phyloP scores from a whole-genome alignment of 106 monocot species.

The Vanilla planifolia region DNA sequence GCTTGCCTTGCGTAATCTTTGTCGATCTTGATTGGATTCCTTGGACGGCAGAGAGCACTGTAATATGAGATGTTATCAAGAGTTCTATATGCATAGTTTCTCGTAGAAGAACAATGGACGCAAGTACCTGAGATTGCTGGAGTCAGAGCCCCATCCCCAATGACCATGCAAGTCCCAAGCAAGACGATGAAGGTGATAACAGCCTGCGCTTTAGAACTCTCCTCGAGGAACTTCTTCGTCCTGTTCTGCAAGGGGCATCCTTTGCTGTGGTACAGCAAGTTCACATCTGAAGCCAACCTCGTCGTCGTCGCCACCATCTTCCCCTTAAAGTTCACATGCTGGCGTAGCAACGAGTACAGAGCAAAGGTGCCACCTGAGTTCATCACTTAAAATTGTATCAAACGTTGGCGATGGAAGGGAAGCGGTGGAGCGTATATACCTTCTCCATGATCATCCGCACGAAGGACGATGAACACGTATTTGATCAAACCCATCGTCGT shows the following conservation, averaged over 20 bases:
- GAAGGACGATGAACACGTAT: slow-evolving; percentile 49
- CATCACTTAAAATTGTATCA: background rate
- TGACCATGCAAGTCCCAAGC: slow-evolving; percentile 43
- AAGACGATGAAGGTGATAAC: slow-evolving; percentile 23
- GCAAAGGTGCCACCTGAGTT: slow-evolving; percentile 60
- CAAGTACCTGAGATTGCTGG: slow-evolving; percentile 41
- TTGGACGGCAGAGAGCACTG: slow-evolving; percentile 69
- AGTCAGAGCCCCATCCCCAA: slow-evolving; percentile 39
- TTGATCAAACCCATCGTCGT: slow-evolving; percentile 41
- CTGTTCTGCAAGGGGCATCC: slow-evolving; percentile 8
- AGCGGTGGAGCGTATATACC: slow-evolving; percentile 12
- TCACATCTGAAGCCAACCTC: slow-evolving; percentile 25
- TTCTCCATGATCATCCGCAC: slow-evolving; percentile 69
- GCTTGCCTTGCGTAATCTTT: slow-evolving; percentile 37
- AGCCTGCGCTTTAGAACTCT: slow-evolving; percentile 16
- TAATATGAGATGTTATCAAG: slow-evolving; percentile 1
- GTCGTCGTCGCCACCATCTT: slow-evolving; percentile 22
- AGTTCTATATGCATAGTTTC: background rate
- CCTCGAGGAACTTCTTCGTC: slow-evolving; percentile 27
- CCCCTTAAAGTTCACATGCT: slow-evolving; percentile 39
- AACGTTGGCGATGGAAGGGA: background rate
- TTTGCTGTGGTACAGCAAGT: slow-evolving; percentile 30
- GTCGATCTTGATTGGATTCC: slow-evolving; percentile 58
- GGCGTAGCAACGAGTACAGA: slow-evolving; percentile 46
- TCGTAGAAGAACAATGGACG: background rate